Evolutionary conservation across 192 early-diverging fungal species (phyloP), one percentile per base, ranked within the genome.

Genomic region (Jimgerdemannia flammicorona): DNA sequence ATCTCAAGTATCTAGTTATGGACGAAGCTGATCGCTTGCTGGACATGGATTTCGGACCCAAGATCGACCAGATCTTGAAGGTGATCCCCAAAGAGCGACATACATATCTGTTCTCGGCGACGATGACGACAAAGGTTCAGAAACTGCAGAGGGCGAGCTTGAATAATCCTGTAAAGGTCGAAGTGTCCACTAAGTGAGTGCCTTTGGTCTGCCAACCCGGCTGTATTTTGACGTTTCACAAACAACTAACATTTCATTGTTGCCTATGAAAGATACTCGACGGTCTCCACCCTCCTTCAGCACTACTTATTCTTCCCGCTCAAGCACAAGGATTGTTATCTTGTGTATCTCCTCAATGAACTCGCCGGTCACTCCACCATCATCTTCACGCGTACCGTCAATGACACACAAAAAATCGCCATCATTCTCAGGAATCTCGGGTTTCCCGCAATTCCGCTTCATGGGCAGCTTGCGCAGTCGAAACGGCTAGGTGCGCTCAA

Each of bases 91-190:
- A 93, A 74, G 96, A 97, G 78, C 90, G 96, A 77, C 93, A 93
- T 76, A 97, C 96, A 0, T 97, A 91, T 81, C 76, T 99, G 71
- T 99, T 99, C 78, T 98, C 96, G 6, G 97, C 97, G 4, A 99
- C 97, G 0, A 98, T 99, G 97, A 99, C 97, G 2, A 97, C 91
- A 40, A 98, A 98, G 79, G 97, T 99, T 4, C 96, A 96, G 66
- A 99, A 99, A 83, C 89, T 99, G 67, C 97, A 96, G 78, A 82
- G 94, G 78, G 93, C 93, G 71, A 96, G 94, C 76, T 90, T 99
- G 59, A 84, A 86, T 40, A 92, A 97, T 71, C 97, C 97, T 7
- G 96, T 97, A 65, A 97, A 96, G 79, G 84, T 99, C 20, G 95
- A 97, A 80, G 96, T 99, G n/a, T 93, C 95, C 39, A 91, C 92